phyloP scores from a whole-genome alignment of 148 eudicot species.

The Spergularia bocconei region DNA sequence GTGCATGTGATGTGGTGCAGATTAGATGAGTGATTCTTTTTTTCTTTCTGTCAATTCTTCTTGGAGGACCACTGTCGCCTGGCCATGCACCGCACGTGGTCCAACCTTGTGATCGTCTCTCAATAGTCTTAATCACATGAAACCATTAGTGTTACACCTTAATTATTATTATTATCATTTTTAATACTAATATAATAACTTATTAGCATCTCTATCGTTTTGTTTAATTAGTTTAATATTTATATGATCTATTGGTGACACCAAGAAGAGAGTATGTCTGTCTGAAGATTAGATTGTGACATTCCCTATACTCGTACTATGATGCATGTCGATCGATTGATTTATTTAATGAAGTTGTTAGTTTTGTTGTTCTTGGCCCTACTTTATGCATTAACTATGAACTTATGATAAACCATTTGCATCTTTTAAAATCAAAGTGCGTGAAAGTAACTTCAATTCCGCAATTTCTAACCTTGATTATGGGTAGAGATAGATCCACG shows the following conservation, averaged over 20 bases:
- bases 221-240: conserved; percentile 8
- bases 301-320: conserved; percentile 16
- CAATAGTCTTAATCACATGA: conserved; percentile 31
- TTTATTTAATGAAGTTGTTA: neutral
- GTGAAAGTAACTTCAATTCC: too few species aligned
- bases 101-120: conserved; percentile 22
- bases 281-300: conserved; percentile 22
- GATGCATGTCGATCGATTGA: neutral
- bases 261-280: conserved; percentile 29
- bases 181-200: neutral
- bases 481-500: too few species aligned
- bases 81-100: conserved; percentile 46
- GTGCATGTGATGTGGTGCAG: conserved; percentile 34
- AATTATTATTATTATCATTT: conserved; percentile 13
- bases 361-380: neutral
- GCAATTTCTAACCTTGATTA: too few species aligned
- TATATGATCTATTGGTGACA: conserved; percentile 2
- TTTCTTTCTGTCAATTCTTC: conserved; percentile 31
- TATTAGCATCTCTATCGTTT: neutral
- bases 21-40: conserved; percentile 31
- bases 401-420: too few species aligned
- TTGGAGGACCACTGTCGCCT: conserved; percentile 32
- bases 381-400: neutral
- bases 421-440: too few species aligned
- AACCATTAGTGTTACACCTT: neutral